Evolutionary conservation across 2,329 filamentous ascomycete genomes (phyloP).

Genomic region (Exophiala viscosa): DNA sequence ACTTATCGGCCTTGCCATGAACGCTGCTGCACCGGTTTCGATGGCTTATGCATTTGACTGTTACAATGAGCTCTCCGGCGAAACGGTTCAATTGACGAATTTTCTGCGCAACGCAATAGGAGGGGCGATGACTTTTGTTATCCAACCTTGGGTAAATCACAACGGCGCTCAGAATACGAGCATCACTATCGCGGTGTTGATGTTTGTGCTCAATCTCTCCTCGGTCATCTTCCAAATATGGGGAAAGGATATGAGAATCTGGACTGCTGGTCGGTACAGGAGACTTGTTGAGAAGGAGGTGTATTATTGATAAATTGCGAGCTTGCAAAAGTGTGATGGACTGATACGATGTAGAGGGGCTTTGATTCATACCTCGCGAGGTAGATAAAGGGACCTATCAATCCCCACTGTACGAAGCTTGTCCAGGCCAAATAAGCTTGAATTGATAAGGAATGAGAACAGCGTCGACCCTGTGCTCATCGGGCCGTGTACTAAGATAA

Average conservation of each 20-base stretch:
- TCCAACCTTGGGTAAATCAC: slow-evolving; percentile 7
- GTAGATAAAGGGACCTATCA: no score
- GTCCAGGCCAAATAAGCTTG: no score
- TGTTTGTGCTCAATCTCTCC: background rate
- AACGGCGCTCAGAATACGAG: slow-evolving; percentile 1
- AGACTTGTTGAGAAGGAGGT: background rate
- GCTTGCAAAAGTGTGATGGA: no score
- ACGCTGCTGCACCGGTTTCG: background rate
- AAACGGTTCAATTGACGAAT: background rate
- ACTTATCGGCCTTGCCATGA: background rate
- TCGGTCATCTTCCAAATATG: background rate
- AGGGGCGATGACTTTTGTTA: background rate
- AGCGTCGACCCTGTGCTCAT: no score
- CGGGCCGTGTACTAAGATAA: no score
- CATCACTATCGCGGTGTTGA: slow-evolving; percentile 1
- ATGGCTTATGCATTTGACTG: background rate
- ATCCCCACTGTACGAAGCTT: no score
- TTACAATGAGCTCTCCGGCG: background rate
- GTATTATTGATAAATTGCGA: no score
- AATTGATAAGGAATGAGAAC: no score
- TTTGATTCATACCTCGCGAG: no score
- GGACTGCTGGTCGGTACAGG: background rate
- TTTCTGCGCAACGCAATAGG: background rate
- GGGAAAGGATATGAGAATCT: background rate
- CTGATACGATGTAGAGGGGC: no score